phyloP scores from a whole-genome alignment of 2,329 filamentous ascomycete genomes.

The Colletotrichum sublineola region DNA sequence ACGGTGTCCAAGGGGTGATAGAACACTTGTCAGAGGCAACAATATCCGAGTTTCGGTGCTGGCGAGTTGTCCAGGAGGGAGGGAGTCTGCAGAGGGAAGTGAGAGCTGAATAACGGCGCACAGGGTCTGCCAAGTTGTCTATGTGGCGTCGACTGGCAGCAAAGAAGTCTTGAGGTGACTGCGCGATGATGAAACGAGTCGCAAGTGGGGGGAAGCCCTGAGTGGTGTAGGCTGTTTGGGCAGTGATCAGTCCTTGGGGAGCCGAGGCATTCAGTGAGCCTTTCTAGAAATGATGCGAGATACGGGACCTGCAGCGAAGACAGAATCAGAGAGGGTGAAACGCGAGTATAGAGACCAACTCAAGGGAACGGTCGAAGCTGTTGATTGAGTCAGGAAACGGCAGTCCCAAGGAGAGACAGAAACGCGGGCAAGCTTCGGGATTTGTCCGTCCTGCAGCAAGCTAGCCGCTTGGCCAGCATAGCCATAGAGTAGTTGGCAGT shows the following conservation, averaged over 20 bases:
- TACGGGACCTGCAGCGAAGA: not conserved
- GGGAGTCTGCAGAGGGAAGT: slow-evolving; percentile 29
- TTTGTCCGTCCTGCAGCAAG: slow-evolving; percentile 7
- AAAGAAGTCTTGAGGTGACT: slow-evolving; percentile 22
- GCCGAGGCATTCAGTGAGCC: not conserved
- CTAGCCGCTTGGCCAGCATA: slow-evolving; percentile 31
- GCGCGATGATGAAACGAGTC: slow-evolving; percentile 18
- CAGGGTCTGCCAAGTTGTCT: slow-evolving; percentile 27
- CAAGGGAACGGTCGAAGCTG: slow-evolving; percentile 22
- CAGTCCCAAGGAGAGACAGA: slow-evolving; percentile 20
- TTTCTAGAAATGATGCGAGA: not conserved
- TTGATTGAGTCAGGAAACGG: slow-evolving; percentile 31
- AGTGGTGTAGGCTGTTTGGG: slow-evolving; percentile 27
- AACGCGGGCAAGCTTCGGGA: not conserved
- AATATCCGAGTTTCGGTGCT: slow-evolving; percentile 16
- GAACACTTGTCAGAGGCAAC: slow-evolving; percentile 12
- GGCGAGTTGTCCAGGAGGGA: slow-evolving; percentile 18
- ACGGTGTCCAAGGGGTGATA: slow-evolving; percentile 25
- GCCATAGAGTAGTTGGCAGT: slow-evolving; percentile 20
- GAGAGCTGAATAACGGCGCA: slow-evolving; percentile 25
- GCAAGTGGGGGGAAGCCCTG: slow-evolving; percentile 29
- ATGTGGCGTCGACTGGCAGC: slow-evolving; percentile 25
- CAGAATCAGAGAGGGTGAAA: not conserved
- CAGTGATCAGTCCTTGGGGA: slow-evolving; percentile 10
- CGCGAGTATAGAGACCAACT: not conserved